These are phyloP conservation scores for Senecio squalidus DNA, from an alignment of 140 eudicot species.

Conservation along the genomic window DNA sequence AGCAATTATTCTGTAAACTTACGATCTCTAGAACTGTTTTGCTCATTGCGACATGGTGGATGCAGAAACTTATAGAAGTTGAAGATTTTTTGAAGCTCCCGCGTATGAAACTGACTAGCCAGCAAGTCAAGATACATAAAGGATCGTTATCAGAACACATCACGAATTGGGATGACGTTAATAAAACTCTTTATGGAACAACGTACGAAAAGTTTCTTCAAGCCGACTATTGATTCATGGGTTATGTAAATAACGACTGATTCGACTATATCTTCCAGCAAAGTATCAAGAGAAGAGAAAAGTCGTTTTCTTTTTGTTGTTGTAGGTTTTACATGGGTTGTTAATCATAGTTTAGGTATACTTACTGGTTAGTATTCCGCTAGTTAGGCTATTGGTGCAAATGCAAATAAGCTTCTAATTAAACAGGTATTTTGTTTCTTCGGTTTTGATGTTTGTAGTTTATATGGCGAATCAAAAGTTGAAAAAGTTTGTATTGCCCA, in stretches of 20 bases:
- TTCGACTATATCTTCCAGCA: constrained; percentile 8
- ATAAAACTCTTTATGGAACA: constrained; percentile 65
- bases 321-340: background rate
- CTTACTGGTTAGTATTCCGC: constrained; percentile 23
- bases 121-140: constrained; percentile 87
- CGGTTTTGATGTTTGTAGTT: background rate
- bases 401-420: constrained; percentile 12
- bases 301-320: background rate
- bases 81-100: constrained; percentile 67
- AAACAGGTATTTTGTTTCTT: background rate
- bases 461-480: background rate
- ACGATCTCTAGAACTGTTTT: background rate
- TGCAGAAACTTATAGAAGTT: constrained; percentile 69
- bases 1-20: background rate
- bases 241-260: constrained; percentile 13
- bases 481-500: background rate
- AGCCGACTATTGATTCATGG: constrained; percentile 48
- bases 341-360: constrained; percentile 16
- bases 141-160: constrained; percentile 68
- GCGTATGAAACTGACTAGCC: constrained; percentile 49
- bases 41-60: background rate
- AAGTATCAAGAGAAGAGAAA: background rate
- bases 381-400: constrained; percentile 22
- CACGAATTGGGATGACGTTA: constrained; percentile 66
- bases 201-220: constrained; percentile 56